Evolutionary conservation across 169 alveolate genomes (phyloP), one percentile per base, ranked within the genome.

Genomic region (Pseudocohnilembus persalinus): DNA sequence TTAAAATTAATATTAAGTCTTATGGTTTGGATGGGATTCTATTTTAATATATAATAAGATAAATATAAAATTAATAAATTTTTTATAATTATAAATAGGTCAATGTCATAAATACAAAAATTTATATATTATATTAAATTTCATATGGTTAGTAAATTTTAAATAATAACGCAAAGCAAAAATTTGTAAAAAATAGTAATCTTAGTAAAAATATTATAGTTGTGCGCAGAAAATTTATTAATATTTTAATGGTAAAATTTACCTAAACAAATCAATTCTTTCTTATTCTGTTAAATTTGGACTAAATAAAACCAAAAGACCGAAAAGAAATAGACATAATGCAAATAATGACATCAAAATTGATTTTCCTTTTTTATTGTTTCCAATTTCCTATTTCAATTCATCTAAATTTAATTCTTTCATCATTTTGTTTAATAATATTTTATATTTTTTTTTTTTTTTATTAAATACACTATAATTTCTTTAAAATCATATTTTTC

Each of bases 11-110:
- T 49, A 88, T 74, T 64, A 92, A 75, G 77, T 92, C 93, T 27
- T 88, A 83, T 33, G 84, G 92, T 0, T 64, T 68, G n/a, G 87
- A 64, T 20, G 96, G 96, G 25, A 92, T 74, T 76, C 89, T 89
- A 68, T 79, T 33, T 27, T 89, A 64, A 32, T 82, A 68, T 27
- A 81, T 79, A 31, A 73, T 80, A 64, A 88, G 89, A 29, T 89
- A 84, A 0, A 89, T 76, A 76, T 68, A 4, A 29, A 29, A 81
- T 27, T 29, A 68, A 0, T 49, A 1, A 72, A 24, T 0, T n/a
- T n/a, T n/a, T n/a, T n/a, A n/a, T n/a, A n/a, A n/a, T n/a, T n/a
- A n/a, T n/a, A n/a, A n/a, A n/a, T n/a, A n/a, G n/a, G n/a, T n/a
- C n/a, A n/a, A n/a, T n/a, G n/a, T n/a, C n/a, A n/a, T n/a, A n/a